phyloP scores from a whole-genome alignment of 768 basidiomycete genomes.

The Lentinus tigrinus region DNA sequence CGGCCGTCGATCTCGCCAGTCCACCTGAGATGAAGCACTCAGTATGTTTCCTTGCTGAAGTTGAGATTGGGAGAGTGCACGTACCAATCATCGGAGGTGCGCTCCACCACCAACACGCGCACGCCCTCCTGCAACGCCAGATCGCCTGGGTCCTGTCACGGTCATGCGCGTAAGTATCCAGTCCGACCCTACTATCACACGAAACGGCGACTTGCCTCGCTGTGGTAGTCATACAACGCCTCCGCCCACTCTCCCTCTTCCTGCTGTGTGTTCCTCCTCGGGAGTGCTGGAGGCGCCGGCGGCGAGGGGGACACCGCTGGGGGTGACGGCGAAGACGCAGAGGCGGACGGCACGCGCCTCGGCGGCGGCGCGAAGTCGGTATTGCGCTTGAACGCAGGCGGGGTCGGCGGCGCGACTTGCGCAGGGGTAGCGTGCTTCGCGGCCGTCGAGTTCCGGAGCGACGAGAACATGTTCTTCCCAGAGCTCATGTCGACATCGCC shows the following conservation, averaged over 20 bases:
- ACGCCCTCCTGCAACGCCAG: conserved; percentile 55
- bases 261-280: conserved; percentile 35
- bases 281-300: conserved; percentile 23
- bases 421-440: conserved; percentile 39
- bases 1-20: conserved; percentile 27
- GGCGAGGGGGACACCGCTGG: conserved; percentile 12
- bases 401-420: conserved; percentile 34
- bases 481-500: conserved; percentile 61
- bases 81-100: conserved; percentile 76
- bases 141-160: conserved; percentile 66
- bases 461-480: conserved; percentile 42
- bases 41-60: background rate
- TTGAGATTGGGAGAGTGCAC: conserved; percentile 19
- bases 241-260: conserved; percentile 73
- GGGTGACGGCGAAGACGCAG: conserved; percentile 6
- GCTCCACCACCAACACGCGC: conserved; percentile 61
- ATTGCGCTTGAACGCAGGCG: conserved; percentile 45
- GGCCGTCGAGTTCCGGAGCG: conserved; percentile 43
- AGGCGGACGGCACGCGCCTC: conserved; percentile 32
- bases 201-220: conserved; percentile 43
- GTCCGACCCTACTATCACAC: background rate
- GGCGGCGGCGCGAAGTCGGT: conserved; percentile 55
- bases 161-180: background rate
- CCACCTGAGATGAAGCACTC: conserved; percentile 24
- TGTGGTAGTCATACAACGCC: conserved; percentile 72